Base-by-base conservation (phyloP, 768 basidiomycete genomes). In the Royoungia palumana region DNA sequence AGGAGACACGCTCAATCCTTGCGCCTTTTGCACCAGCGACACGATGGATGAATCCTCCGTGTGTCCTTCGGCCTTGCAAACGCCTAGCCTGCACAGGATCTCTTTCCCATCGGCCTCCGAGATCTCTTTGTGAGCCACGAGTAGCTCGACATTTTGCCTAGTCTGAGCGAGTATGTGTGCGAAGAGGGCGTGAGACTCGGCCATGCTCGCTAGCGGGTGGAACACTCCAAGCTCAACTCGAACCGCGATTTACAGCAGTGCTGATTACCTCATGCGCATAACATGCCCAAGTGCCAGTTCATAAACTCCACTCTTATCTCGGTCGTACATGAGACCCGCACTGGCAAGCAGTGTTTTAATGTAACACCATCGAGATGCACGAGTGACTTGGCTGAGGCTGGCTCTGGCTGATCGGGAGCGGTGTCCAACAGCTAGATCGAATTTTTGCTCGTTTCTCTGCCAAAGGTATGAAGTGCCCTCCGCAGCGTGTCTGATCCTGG, bases 131-230 rank as follows among this genome's bases (percentile, higher is more conserved):
- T 79, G 72, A 5, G 66, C 47, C 2, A 72, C 59, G 43, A 81
- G 74, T 46, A 81, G 67, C 20, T 70, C 63, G 49, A 81, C 60
- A 54, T 80, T 80, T 41, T 71, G 60, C 35, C 68, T 67, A 2
- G 78, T 74, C 47, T 79, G 79, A 11, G 70, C 56, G 47, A 80
- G 49, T 46, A 81, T 63, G 55, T 80, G 65, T 12, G 54, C 53
- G 39, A 70, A 54, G 44, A 62, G 53, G 24, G 55, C 35, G 22
- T 58, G 46, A 21, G 55, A 20, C 21, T 67, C 63, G 47, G 36
- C 34, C 67, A 67, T 67, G 50, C 16, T 62, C 35, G 37, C 35
- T 62, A 35, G 35, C 35, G 24, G 20, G 46, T 42, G 36, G n/a
- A 35, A 39, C 34, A 40, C 40, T 39, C 35, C 44, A 39, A 38